Evolutionary conservation across 1,284 basidiomycete species (phyloP), one percentile per base, ranked within the genome.

Genomic region (Entoloma clypeatum): DNA sequence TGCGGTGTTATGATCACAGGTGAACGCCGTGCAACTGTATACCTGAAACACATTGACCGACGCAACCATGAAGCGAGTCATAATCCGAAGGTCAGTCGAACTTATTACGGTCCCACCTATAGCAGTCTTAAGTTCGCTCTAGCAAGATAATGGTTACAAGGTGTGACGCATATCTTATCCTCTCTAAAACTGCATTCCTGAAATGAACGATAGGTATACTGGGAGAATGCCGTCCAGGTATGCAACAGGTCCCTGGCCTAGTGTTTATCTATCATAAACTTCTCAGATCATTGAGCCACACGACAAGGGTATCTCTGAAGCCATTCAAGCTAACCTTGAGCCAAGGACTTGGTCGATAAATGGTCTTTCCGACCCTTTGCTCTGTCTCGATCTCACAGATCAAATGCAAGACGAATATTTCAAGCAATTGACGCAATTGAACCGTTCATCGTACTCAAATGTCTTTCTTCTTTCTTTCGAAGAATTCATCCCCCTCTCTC

Each of bases 1-100:
- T 85, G 83, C 43, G 89, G 90, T 18, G 78, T 92, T 3, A 92
- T 92, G 90, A 85, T 92, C 40, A 92, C 90, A 48, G 84, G 85
- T 82, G 39, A 17, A 61, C 49, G 18, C 18, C 23, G 34, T 16
- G 31, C 30, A 27, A 41, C 5, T 21, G 46, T 42, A 16, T 13
- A 22, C 29, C 34, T 41, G 5, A n/a, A 14, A 39, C 5, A 26
- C 40, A 32, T 28, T 23, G 36, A 24, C 34, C 32, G 37, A 41
- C n/a, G 42, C 47, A 36, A 25, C 41, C 24, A 8, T 37, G 6
- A 14, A 85, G 88, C 88, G 4, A 87, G 84, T 47, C 87, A 91
- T 53, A 91, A 91, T 55, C 88, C 88, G 0, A 90, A 88, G 76
- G 86, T 83, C 54, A 35, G 50, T 37, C 5, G n/a, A 41, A 13